A percentile compares a stretch with the other conserved stretches of the same genome.
These are phyloP conservation scores for Cyclocybe aegerita DNA, from an alignment of 768 basidiomycete genomes.

Conservation along the genomic window DNA sequence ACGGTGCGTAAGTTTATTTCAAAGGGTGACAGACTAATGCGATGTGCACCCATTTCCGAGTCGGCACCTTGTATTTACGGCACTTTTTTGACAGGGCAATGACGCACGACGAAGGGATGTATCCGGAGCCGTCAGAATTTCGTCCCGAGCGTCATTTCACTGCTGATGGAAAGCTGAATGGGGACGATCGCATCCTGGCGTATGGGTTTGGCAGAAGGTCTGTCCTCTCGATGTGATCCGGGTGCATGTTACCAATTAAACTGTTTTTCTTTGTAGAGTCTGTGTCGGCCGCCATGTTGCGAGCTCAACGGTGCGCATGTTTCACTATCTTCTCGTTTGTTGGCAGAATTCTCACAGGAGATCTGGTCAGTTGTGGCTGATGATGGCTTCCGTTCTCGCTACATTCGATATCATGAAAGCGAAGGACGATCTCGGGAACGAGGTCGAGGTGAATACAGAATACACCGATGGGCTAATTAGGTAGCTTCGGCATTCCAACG, in stretches of 20 bases:
- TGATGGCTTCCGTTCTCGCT: background rate
- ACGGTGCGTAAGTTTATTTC: background rate
- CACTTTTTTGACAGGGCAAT: constrained; percentile 10
- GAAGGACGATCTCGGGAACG: constrained; percentile 6
- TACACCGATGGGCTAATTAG: background rate
- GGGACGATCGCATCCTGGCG: constrained; percentile 2
- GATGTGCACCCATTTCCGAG: background rate
- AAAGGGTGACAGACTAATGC: background rate
- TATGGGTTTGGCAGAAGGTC: constrained; percentile 14
- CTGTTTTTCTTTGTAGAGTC: constrained; percentile 1
- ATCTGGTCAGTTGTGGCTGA: background rate
- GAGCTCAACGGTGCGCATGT: constrained; percentile 2
- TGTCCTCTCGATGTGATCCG: background rate
- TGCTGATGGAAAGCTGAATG: constrained; percentile 1
- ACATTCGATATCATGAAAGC: background rate
- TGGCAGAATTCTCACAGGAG: no score
- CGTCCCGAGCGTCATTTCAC: constrained; percentile 20
- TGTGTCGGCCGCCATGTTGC: constrained; percentile 17
- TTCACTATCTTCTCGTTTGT: no score
- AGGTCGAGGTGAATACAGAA: constrained; percentile 2
- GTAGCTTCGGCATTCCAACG: background rate
- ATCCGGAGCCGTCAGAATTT: constrained; percentile 18
- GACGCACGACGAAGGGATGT: constrained; percentile 16
- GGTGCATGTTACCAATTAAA: background rate
- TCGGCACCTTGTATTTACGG: background rate